phyloP scores from a whole-genome alignment of 148 eudicot species.

The Fagopyrum tataricum region DNA sequence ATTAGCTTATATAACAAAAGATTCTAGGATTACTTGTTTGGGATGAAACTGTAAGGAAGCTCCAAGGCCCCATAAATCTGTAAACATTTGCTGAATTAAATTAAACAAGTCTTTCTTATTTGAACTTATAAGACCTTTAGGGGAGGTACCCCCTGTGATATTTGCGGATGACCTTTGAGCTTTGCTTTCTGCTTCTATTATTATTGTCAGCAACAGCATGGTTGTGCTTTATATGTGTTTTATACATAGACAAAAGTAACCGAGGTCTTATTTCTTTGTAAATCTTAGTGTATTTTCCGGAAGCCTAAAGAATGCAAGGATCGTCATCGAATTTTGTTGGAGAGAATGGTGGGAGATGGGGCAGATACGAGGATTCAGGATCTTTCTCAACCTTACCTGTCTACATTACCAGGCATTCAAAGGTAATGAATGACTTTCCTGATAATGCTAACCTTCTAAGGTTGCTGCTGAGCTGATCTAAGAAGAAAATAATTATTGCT shows the following conservation, averaged over 20 bases:
- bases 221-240: neutral
- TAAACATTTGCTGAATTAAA: neutral
- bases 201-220: neutral
- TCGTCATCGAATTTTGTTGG: slow-evolving; percentile 68
- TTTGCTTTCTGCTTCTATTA: slow-evolving; percentile 1
- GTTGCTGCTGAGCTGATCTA: slow-evolving; percentile 3
- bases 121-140: neutral
- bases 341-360: slow-evolving; percentile 78
- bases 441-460: neutral
- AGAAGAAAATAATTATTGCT: neutral
- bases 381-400: slow-evolving; percentile 82
- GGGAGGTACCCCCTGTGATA: neutral
- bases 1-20: neutral
- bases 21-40: neutral
- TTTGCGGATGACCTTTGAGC: neutral
- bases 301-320: slow-evolving; percentile 89
- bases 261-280: slow-evolving; percentile 6
- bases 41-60: neutral
- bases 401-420: slow-evolving; percentile 92
- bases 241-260: neutral
- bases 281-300: slow-evolving; percentile 62
- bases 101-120: neutral
- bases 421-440: slow-evolving; percentile 36
- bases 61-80: neutral
- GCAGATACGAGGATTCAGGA: slow-evolving; percentile 95